Base-by-base conservation (phyloP, 2,329 filamentous ascomycete genomes). In the Fusarium veterinarium region DNA sequence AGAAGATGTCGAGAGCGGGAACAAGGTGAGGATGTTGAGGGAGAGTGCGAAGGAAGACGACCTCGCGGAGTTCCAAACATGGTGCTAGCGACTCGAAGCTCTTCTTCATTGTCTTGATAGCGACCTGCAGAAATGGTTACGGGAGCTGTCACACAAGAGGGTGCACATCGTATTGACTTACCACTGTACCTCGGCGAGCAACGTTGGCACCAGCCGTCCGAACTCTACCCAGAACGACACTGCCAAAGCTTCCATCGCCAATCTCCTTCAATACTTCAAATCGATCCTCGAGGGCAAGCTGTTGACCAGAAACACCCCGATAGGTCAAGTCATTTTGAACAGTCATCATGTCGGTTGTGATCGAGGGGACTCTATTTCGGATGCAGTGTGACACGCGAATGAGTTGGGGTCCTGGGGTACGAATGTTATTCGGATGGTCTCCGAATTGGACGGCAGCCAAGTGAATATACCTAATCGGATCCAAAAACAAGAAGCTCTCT, bases 101-200 rank as follows among this genome's bases (percentile, higher is more conserved):
- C 89, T 99, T 99, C 88, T 99, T 99, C 96, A 99, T 99, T 10
- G 96, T 98, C 85, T 99, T 99, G 85, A 99, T 98, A 46, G 96
- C 96, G 78, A 99, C 93, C 96, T 98, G 55, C 31, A 61, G 64
- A 60, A 63, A 44, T 51, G 61, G 70, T 77, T 70, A 75, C 58
- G 48, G 35, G 58, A 52, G 51, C 56, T 63, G 60, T 73, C 63
- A 62, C 59, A 62, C 57, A 59, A 61, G 41, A 51, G 67, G 63
- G 28, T 46, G 45, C 64, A 60, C 60, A 64, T 53, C 30, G 38
- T 56, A 42, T 64, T 45, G 72, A 86, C 91, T 87, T 91, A 98
- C 95, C 87, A 98, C 90, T 64, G 95, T 97, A 76, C 95, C 95
- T 81, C 95, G 90, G 76, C 95, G 92, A 78, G 95, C 95, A 73